These are phyloP conservation scores for Scutellaria barbata DNA, from an alignment of 257 asterid genomes.

Conservation along the genomic window DNA sequence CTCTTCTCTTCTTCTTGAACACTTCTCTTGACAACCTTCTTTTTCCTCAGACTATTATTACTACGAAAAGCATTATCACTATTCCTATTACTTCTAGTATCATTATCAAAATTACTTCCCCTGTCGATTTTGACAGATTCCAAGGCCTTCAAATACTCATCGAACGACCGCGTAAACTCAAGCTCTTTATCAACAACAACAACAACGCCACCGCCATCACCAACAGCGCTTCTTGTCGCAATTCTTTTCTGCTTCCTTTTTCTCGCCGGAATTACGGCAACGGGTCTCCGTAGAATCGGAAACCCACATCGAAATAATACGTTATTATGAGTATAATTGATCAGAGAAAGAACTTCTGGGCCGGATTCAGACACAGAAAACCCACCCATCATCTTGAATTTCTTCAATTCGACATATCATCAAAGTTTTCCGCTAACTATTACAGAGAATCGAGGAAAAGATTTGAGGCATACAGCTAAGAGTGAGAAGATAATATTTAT, in stretches of 20 bases:
- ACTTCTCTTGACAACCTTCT: constrained; percentile 35
- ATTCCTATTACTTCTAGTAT: background rate
- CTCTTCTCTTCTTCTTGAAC: constrained; percentile 38
- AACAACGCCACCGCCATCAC: constrained; percentile 40
- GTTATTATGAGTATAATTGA: constrained; percentile 31
- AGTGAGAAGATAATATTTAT: constrained; percentile 23
- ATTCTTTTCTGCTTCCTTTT: constrained; percentile 35
- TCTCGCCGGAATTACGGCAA: constrained; percentile 39
- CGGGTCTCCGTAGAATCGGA: constrained; percentile 41
- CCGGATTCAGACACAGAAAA: constrained; percentile 43
- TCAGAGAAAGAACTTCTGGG: constrained; percentile 33
- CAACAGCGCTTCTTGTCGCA: constrained; percentile 33
- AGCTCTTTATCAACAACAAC: constrained; percentile 57
- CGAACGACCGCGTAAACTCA: constrained; percentile 77
- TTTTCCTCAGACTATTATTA: constrained; percentile 24
- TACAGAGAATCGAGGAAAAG: background rate
- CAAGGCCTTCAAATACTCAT: constrained; percentile 85
- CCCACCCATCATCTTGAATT: constrained; percentile 38
- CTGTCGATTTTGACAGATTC: constrained; percentile 64
- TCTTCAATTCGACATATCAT: constrained; percentile 31
- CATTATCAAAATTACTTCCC: constrained; percentile 15
- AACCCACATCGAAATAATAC: constrained; percentile 34
- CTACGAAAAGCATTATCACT: background rate
- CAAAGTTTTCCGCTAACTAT: background rate
- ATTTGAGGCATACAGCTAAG: background rate